phyloP scores from a whole-genome alignment of 768 basidiomycete species.

The Cystofilobasidium macerans region DNA sequence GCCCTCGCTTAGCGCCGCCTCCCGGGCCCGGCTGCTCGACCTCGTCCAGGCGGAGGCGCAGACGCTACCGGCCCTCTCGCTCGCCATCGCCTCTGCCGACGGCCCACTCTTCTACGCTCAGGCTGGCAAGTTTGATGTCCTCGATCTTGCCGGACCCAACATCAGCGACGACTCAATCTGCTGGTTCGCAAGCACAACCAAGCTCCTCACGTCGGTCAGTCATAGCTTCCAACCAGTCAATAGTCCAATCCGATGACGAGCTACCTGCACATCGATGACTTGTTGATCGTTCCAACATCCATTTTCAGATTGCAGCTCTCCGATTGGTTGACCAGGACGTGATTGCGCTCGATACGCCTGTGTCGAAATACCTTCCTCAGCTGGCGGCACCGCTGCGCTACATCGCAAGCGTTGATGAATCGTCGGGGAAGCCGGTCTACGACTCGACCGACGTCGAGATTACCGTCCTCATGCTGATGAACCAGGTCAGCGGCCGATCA shows the following conservation, averaged over 20 bases:
- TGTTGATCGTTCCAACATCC: no score
- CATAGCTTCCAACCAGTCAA: slow-evolving; percentile 13
- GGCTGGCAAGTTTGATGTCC: slow-evolving; percentile 28
- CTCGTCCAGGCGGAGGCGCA: slow-evolving; percentile 3
- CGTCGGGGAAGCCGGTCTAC: slow-evolving; percentile 24
- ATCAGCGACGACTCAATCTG: slow-evolving; percentile 27
- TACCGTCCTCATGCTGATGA: slow-evolving; percentile 29
- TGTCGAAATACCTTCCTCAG: slow-evolving; percentile 26
- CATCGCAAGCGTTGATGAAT: slow-evolving; percentile 26
- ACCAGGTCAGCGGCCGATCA: background rate
- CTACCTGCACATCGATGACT: no score
- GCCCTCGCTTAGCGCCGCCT: background rate
- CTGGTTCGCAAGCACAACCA: slow-evolving; percentile 33
- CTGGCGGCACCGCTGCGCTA: slow-evolving; percentile 26
- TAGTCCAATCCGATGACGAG: no score
- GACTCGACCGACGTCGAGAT: slow-evolving; percentile 17
- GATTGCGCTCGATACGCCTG: slow-evolving; percentile 29
- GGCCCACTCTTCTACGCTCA: slow-evolving; percentile 27
- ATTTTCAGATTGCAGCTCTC: slow-evolving; percentile 25
- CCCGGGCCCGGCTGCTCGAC: background rate
- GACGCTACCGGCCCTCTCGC: slow-evolving; percentile 26
- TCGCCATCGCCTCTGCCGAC: slow-evolving; percentile 27
- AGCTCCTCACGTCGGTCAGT: slow-evolving; percentile 31
- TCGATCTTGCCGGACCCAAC: slow-evolving; percentile 15
- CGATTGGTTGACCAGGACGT: slow-evolving; percentile 31